Evolutionary conservation across 768 basidiomycete species (phyloP).

Genomic region (Tylopilus subfusipes): DNA sequence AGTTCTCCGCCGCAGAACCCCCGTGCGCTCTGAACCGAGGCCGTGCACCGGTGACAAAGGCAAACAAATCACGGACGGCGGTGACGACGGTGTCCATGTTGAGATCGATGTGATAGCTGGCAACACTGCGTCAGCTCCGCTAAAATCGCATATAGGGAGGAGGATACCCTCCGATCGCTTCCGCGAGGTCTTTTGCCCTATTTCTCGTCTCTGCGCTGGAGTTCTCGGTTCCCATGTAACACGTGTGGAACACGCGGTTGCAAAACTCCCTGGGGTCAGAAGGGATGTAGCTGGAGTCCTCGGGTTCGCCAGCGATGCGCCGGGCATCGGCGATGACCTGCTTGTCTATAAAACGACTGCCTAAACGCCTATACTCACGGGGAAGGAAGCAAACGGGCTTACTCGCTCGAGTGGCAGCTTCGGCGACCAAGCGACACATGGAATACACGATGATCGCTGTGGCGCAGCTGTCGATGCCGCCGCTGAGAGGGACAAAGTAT

Average conservation of each 20-base stretch:
- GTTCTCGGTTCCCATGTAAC: constrained; percentile 99
- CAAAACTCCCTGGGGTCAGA: constrained; percentile 85
- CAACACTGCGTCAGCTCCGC: neutral
- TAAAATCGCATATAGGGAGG: neutral
- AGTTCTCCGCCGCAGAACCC: constrained; percentile 81
- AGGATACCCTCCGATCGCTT: constrained; percentile 83
- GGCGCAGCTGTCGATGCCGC: constrained; percentile 96
- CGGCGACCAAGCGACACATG: constrained; percentile 89
- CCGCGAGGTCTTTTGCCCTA: constrained; percentile 82
- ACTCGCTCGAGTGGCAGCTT: constrained; percentile 76
- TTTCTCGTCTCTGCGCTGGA: constrained; percentile 82
- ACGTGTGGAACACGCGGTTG: constrained; percentile 88
- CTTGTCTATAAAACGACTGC: constrained; percentile 44
- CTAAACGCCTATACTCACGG: neutral
- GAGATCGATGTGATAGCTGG: constrained; percentile 87
- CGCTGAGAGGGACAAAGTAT: constrained; percentile 92
- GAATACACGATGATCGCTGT: constrained; percentile 95
- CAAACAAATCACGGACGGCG: constrained; percentile 79
- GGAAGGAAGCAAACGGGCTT: constrained; percentile 16
- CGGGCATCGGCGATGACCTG: constrained; percentile 91
- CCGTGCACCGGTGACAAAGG: constrained; percentile 69
- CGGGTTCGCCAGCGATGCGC: constrained; percentile 81
- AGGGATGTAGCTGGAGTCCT: constrained; percentile 79
- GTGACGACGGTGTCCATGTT: constrained; percentile 95
- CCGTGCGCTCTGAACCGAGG: constrained; percentile 85